Base-by-base conservation (phyloP, 306 rosid genomes). In the Lablab purpureus region DNA sequence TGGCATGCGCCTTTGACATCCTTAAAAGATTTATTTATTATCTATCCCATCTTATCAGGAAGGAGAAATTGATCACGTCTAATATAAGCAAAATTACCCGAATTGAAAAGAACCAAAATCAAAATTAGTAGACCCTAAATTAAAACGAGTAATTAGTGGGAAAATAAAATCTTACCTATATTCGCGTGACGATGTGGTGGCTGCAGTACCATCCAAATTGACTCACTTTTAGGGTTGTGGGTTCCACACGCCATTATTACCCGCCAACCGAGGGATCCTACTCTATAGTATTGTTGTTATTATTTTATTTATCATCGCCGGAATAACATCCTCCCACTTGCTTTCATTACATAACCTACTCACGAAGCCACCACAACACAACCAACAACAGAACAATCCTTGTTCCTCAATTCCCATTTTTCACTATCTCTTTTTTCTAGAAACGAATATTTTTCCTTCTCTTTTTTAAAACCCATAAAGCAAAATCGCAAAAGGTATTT, bases 161-260 rank as follows among this genome's bases (percentile, higher is more conserved):
- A 52, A 47, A 47, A 46, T n/a, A 40, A 54, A 47, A 75, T 37
- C 70, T 12, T 74, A 52, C 13, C 87, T 81, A 76, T 73, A 78
- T 81, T 36, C 51, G 15, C 40, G 82, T 41, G 7, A 50, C 28
- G 74, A 85, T 81, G 91, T 79, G 88, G 91, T 87, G 67, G 78
- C 7, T 22, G 30, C 37, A 49, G 11, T 34, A 75, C 76, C 91
- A 75, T 65, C 72, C 17, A 67, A 63, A 46, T 6, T 43, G 50
- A 32, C 50, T 80, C 68, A 43, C 4, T 41, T 9, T 64, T 62
- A 21, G 2, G 32, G 19, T 32, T 4, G 3, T 71, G 83, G 90
- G 83, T 27, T 86, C 91, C 84, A 82, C 84, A 75, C 63, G 40
- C 76, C 88, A 90, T 82, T 73, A 84, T 77, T 80, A 60, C 75